Evolutionary conservation across 2,329 filamentous ascomycete genomes (phyloP).

Genomic region (Colletotrichum gigasporum): DNA sequence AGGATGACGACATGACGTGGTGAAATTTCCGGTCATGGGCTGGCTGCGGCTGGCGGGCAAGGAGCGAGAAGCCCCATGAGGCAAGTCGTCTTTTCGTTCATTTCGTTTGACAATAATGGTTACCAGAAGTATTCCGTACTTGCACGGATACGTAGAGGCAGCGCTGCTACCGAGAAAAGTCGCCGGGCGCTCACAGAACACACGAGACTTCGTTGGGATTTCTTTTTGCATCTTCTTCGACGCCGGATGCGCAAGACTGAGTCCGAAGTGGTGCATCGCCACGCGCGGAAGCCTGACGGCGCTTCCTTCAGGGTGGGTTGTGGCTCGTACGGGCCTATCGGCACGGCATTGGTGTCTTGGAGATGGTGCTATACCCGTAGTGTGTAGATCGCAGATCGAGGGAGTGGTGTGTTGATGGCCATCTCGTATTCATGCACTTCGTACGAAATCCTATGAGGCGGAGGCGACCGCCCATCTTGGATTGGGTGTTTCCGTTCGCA

Average conservation of each 20-base stretch:
- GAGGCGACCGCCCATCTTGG: constrained; percentile 3
- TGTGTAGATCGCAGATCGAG: constrained; percentile 18
- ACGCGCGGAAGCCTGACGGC: constrained; percentile 2
- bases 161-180: background rate
- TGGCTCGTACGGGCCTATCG: constrained; percentile 10
- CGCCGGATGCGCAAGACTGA: background rate
- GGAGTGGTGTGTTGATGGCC: constrained; percentile 11
- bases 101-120: background rate
- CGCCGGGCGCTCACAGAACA: background rate
- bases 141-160: no score
- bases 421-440: constrained; percentile 32
- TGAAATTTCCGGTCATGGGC: constrained; percentile 23
- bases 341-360: constrained; percentile 15
- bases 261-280: constrained; percentile 9
- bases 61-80: background rate
- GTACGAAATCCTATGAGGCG: constrained; percentile 3
- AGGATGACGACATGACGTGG: constrained; percentile 25
- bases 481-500: background rate
- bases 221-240: background rate
- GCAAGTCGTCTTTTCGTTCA: background rate
- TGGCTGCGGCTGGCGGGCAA: background rate
- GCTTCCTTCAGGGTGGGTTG: background rate
- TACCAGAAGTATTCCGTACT: background rate
- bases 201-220: background rate
- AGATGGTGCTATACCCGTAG: constrained; percentile 8